Evolutionary conservation across 257 asterid genomes (phyloP).

Genomic region (Rhazya stricta): DNA sequence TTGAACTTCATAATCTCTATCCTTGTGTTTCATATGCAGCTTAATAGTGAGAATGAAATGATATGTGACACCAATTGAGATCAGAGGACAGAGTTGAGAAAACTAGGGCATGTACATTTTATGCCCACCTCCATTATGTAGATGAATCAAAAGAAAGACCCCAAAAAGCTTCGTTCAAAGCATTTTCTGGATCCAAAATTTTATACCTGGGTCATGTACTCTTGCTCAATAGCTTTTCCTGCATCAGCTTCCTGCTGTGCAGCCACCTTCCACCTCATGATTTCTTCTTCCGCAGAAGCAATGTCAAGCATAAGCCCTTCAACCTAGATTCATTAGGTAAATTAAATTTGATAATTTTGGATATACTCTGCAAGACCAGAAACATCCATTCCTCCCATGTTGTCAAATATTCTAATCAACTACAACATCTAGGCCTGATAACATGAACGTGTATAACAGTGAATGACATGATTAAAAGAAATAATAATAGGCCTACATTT

Average conservation of each 20-base stretch:
- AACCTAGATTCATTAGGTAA: slow-evolving; percentile 41
- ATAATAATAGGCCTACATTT: slow-evolving; percentile 53
- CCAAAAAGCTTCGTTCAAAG: background rate
- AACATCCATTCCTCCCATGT: background rate
- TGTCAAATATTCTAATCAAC: background rate
- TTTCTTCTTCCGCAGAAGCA: slow-evolving; percentile 93
- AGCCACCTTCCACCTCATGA: slow-evolving; percentile 86
- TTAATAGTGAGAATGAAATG: background rate
- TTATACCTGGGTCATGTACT: slow-evolving; percentile 64
- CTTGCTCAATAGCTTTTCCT: slow-evolving; percentile 87
- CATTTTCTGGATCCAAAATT: slow-evolving; percentile 3
- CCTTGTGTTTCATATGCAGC: background rate
- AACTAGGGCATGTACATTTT: background rate
- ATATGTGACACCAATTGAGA: background rate
- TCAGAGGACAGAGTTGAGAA: background rate
- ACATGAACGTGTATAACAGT: background rate
- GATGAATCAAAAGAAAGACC: background rate
- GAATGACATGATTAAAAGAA: background rate
- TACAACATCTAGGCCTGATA: slow-evolving; percentile 1
- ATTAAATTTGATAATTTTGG: background rate
- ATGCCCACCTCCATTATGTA: background rate
- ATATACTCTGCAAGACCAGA: background rate
- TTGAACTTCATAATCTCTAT: background rate
- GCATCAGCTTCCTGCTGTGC: slow-evolving; percentile 99
- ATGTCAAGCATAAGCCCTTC: slow-evolving; percentile 97